Conservation (phyloP, 768 basidiomycete genomes). For the Suillus luteus region DNA sequence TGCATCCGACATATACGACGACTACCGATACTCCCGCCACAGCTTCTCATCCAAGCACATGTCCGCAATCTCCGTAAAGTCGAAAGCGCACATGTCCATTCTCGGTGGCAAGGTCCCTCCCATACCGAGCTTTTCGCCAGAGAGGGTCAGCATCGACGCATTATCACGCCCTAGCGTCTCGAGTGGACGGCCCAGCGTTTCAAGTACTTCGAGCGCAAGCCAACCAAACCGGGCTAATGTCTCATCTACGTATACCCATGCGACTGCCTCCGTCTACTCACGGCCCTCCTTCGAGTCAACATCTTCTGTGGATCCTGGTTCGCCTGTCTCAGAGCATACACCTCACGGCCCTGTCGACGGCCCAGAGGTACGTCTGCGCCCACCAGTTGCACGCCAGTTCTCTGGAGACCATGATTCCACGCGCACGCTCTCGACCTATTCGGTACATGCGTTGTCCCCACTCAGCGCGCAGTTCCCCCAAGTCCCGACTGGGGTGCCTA, state of each 20-base stretch:
- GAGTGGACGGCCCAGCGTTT: conserved; percentile 12
- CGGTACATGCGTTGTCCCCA: conserved; percentile 20
- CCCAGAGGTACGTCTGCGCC: conserved; percentile 19
- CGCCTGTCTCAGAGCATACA: neutral
- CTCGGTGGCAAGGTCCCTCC: conserved; percentile 27
- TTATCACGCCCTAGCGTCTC: conserved; percentile 3
- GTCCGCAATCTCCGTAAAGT: conserved; percentile 27
- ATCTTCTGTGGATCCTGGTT: conserved; percentile 10
- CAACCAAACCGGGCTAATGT: neutral
- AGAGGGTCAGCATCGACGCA: conserved; percentile 12
- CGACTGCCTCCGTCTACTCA: conserved; percentile 9
- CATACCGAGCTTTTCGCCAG: conserved; percentile 24
- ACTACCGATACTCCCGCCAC: conserved; percentile 71
- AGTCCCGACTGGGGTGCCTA: conserved; percentile 33
- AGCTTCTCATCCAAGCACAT: conserved; percentile 45
- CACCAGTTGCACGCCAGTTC: conserved; percentile 22
- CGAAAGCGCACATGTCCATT: conserved; percentile 25
- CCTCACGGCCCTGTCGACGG: conserved; percentile 7
- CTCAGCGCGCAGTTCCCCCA: conserved; percentile 34
- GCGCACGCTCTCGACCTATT: conserved; percentile 21
- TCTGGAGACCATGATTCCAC: conserved; percentile 21
- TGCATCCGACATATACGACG: conserved; percentile 75
- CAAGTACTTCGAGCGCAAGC: conserved; percentile 1
- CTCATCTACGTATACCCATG: conserved; percentile 4
- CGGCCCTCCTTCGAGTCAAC: conserved; percentile 31